These are phyloP conservation scores for Trichoderma sp. DNA, from an alignment of 2,329 filamentous ascomycete genomes.

Conservation along the genomic window DNA sequence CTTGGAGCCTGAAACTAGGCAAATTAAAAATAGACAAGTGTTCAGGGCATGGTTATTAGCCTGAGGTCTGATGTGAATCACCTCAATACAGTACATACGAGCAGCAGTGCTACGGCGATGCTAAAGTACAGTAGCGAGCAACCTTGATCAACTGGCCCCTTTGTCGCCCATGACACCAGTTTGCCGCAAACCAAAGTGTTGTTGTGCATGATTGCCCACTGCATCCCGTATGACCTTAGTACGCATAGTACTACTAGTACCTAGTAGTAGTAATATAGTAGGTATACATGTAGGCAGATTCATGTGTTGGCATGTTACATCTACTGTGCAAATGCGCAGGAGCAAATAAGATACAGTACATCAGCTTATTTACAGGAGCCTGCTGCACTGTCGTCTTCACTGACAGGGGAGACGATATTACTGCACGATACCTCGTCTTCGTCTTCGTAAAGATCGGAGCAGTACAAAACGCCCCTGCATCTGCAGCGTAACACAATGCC, in stretches of 20 bases:
- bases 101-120: neutral
- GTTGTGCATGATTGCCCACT: neutral
- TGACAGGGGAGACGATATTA: neutral
- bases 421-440: neutral
- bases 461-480: constrained; percentile 9
- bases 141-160: neutral
- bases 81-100: neutral
- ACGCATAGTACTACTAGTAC: no score
- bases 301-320: constrained; percentile 1
- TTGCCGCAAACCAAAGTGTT: neutral
- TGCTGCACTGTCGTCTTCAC: neutral
- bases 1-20: constrained; percentile 9
- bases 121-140: no score
- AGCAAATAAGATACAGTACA: neutral
- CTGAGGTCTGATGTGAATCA: neutral
- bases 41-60: constrained; percentile 6
- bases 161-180: neutral
- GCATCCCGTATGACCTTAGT: neutral
- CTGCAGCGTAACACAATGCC: constrained; percentile 7
- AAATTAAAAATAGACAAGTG: constrained; percentile 15
- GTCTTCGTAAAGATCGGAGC: neutral
- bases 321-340: neutral
- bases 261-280: no score
- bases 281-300: neutral
- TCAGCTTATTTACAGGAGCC: constrained; percentile 3